These are phyloP conservation scores for Polychytrium aggregatum DNA, from an alignment of 192 early-diverging fungal species.

Conservation along the genomic window DNA sequence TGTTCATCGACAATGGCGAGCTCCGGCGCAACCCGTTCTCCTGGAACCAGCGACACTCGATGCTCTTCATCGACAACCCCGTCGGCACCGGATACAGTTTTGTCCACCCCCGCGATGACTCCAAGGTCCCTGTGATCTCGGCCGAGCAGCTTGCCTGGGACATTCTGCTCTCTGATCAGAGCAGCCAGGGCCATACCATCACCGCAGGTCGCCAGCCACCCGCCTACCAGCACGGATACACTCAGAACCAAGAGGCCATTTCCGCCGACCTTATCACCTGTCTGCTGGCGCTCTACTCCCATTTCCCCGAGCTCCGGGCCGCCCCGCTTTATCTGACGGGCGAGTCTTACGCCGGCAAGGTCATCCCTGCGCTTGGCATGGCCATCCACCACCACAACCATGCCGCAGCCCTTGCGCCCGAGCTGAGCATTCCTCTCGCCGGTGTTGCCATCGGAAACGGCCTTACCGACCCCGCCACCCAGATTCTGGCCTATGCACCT, in stretches of 20 bases:
- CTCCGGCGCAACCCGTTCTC: slow-evolving; percentile 35
- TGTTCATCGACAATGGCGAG: slow-evolving; percentile 37
- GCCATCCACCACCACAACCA: slow-evolving; percentile 51
- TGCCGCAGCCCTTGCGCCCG: not conserved
- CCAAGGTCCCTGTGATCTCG: no score
- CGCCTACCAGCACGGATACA: slow-evolving; percentile 42
- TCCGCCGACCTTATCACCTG: slow-evolving; percentile 57
- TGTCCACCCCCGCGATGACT: slow-evolving; percentile 7
- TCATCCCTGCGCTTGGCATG: slow-evolving; percentile 54
- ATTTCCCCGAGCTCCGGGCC: slow-evolving; percentile 48
- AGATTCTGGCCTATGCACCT: slow-evolving; percentile 44
- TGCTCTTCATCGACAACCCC: slow-evolving; percentile 75
- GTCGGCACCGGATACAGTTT: slow-evolving; percentile 58
- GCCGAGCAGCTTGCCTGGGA: slow-evolving; percentile 1
- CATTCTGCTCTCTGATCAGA: no score
- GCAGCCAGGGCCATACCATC: no score
- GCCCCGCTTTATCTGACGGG: slow-evolving; percentile 58
- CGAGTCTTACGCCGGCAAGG: slow-evolving; percentile 60
- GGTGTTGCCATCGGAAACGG: slow-evolving; percentile 55
- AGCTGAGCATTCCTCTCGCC: slow-evolving; percentile 26
- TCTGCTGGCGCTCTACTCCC: slow-evolving; percentile 57
- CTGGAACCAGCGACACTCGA: slow-evolving; percentile 61
- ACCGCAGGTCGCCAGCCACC: slow-evolving; percentile 1
- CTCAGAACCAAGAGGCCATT: slow-evolving; percentile 55
- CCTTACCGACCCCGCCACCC: slow-evolving; percentile 50